These are phyloP conservation scores for Quercus gilva DNA, from an alignment of 306 rosid species.

Conservation along the genomic window DNA sequence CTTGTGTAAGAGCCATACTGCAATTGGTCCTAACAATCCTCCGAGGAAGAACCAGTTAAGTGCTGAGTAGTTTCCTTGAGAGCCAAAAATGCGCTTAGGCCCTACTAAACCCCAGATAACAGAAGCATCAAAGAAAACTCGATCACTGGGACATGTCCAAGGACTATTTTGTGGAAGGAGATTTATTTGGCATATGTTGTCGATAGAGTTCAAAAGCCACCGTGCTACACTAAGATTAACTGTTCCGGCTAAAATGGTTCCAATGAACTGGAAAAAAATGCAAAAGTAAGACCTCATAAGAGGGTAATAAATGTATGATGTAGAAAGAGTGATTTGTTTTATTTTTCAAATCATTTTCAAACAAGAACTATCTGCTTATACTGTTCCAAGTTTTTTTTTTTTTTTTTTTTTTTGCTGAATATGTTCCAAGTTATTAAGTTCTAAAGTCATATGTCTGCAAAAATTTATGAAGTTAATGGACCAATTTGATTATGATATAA, in stretches of 20 bases:
- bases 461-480: too few species aligned
- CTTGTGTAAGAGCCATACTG: constrained; percentile 64
- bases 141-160: constrained; percentile 74
- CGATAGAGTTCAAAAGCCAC: constrained; percentile 64
- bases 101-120: constrained; percentile 90
- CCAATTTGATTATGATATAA: too few species aligned
- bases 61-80: constrained; percentile 54
- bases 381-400: background rate
- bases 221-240: constrained; percentile 71
- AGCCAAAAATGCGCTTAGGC: constrained; percentile 64
- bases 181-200: constrained; percentile 50
- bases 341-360: background rate
- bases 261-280: constrained; percentile 54
- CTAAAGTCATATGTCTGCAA: background rate
- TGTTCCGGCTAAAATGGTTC: constrained; percentile 78
- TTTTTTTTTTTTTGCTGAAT: background rate
- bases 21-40: constrained; percentile 67
- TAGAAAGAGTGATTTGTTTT: background rate
- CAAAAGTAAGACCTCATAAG: background rate
- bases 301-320: background rate
- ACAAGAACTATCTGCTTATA: background rate
- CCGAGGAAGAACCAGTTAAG: constrained; percentile 86
- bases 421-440: background rate
- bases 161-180: constrained; percentile 56
- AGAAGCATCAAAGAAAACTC: constrained; percentile 81